Conservation (phyloP, 2,329 filamentous ascomycete genomes). For the Juglanconis juglandina region DNA sequence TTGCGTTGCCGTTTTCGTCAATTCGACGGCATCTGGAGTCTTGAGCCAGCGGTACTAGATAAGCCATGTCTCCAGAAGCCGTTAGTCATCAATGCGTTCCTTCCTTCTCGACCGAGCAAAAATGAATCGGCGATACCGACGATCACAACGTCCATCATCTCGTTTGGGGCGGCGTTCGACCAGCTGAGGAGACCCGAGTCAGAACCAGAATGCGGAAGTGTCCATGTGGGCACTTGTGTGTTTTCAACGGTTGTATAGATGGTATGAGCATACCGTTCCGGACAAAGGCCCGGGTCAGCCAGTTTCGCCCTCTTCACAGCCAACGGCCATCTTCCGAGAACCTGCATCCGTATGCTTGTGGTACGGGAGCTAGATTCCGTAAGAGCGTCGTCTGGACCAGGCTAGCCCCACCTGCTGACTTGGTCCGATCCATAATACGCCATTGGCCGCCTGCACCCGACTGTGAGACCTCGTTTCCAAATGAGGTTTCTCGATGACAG, state of each 20-base stretch:
- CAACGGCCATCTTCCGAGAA: neutral
- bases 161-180: neutral
- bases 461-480: neutral
- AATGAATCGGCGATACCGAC: neutral
- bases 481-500: neutral
- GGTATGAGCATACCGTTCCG: neutral
- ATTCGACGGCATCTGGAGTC: neutral
- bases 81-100: neutral
- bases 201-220: neutral
- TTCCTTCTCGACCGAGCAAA: neutral
- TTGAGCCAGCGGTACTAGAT: neutral
- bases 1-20: neutral
- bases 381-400: neutral
- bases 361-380: neutral
- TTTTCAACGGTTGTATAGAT: neutral
- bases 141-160: neutral
- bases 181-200: neutral
- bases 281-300: neutral
- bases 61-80: neutral
- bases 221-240: neutral
- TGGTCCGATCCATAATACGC: slow-evolving; percentile 2
- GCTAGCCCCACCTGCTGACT: neutral
- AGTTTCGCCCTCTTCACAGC: neutral
- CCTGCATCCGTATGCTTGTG: neutral
- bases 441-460: neutral